Percentiles rank a stretch among this genome's conserved stretches.
These are phyloP conservation scores for Ustilago curta DNA, from an alignment of 1,284 basidiomycete species.

Conservation along the genomic window DNA sequence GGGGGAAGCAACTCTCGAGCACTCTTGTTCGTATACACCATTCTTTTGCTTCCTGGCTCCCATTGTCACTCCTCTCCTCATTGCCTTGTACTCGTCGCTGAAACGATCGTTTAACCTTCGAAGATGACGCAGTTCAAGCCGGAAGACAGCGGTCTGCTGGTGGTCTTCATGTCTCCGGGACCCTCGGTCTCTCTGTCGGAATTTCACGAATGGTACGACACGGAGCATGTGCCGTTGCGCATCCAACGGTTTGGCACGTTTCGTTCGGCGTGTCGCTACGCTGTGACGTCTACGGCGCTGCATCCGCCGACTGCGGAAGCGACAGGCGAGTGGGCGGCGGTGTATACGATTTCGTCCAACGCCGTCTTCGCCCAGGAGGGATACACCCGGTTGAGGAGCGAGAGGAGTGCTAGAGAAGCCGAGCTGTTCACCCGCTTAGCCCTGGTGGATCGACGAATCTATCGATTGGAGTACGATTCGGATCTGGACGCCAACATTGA, in stretches of 20 bases:
- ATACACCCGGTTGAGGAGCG: constrained; percentile 66
- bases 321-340: constrained; percentile 60
- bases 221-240: constrained; percentile 70
- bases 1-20: neutral
- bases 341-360: constrained; percentile 68
- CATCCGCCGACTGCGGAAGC: constrained; percentile 19
- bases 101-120: no score
- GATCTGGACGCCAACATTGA: constrained; percentile 18
- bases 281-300: constrained; percentile 5
- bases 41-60: no score
- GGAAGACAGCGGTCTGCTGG: constrained; percentile 58
- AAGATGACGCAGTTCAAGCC: constrained; percentile 19
- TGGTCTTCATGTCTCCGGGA: constrained; percentile 66
- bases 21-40: no score
- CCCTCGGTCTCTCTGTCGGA: constrained; percentile 52
- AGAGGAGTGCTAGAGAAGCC: constrained; percentile 68
- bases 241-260: constrained; percentile 43
- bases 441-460: constrained; percentile 69
- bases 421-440: constrained; percentile 67
- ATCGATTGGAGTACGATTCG: constrained; percentile 58
- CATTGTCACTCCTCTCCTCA: no score
- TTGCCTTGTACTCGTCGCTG: no score
- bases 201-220: constrained; percentile 71
- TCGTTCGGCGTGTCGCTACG: constrained; percentile 31
- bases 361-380: constrained; percentile 62